Evolutionary conservation across 805 yeast genomes (phyloP), one percentile per base, ranked within the genome.

Genomic region (Metschnikowia vanudenii): DNA sequence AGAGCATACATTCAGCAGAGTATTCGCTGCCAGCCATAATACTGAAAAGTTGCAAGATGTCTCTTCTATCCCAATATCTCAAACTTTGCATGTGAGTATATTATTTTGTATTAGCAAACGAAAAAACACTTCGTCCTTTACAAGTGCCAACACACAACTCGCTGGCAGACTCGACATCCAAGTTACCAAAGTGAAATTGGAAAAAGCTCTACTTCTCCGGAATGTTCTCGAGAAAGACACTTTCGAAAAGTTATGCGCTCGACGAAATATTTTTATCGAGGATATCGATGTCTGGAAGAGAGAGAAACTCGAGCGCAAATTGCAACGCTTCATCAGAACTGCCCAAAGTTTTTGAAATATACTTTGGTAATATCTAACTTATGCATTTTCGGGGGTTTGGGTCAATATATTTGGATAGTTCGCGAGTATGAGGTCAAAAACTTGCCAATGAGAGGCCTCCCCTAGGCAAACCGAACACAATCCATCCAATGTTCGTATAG

Each of bases 101-200:
- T 35, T 37, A 6, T 30, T 29, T 4, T 30, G 28, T 4, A 29
- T 36, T 1, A 48, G 20, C 7, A 50, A 18, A 22, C 12, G 13
- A 16, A 50, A 52, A 20, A 52, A 50, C 3, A 38, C 46, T 7
- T 45, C 43, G 36, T 44, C 31, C 9, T n/a, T 32, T 6, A 34
- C 14, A 17, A 44, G 47, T 10, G 24, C n/a, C 8, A 13, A 4
- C 3, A 38, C 29, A 9, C 39, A 47, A 39, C 9, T 24, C 30
- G 26, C 40, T 19, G 13, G 16, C 39, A 28, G 31, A 42, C 29
- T 14, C 29, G 9, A 37, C 16, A 22, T 39, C 43, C 16, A 24
- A 29, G 18, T 19, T 36, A 17, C 10, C 32, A 17, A 51, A 45
- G 26, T 42, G 24, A 10, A 12, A 10, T 18, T 26, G 18, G 14